A percentile compares a stretch with the other conserved stretches of the same genome.
These are phyloP conservation scores for Aspergillus candidus DNA, from an alignment of 2,329 filamentous ascomycete genomes.

Conservation along the genomic window DNA sequence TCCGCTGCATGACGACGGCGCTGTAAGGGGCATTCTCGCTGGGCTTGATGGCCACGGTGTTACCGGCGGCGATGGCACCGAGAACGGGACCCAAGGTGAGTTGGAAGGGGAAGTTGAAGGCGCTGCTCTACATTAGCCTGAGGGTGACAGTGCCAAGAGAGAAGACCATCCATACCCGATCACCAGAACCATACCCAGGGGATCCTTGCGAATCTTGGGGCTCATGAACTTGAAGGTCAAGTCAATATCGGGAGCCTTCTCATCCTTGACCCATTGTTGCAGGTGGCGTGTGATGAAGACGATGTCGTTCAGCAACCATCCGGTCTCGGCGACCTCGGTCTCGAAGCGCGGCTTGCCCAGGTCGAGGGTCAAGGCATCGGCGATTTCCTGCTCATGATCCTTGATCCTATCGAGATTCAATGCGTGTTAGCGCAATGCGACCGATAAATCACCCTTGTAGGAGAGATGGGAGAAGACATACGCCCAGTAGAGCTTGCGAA, in stretches of 20 bases:
- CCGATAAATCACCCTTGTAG: not conserved
- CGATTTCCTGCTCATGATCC: slow-evolving; percentile 67
- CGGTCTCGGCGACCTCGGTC: slow-evolving; percentile 65
- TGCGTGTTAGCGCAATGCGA: slow-evolving; percentile 9
- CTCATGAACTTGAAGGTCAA: slow-evolving; percentile 62
- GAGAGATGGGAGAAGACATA: slow-evolving; percentile 24
- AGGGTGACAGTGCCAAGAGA: not conserved
- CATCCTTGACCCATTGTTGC: slow-evolving; percentile 76
- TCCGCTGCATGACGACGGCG: slow-evolving; percentile 71
- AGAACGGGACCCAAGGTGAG: slow-evolving; percentile 71
- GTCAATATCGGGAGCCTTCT: slow-evolving; percentile 64
- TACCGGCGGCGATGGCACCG: slow-evolving; percentile 87
- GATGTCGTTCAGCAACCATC: slow-evolving; percentile 75
- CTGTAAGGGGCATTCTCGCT: slow-evolving; percentile 73
- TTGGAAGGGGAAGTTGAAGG: slow-evolving; percentile 91
- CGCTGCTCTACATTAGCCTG: slow-evolving; percentile 36
- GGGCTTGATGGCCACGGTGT: slow-evolving; percentile 84
- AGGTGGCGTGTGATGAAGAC: slow-evolving; percentile 72
- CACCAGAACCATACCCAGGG: slow-evolving; percentile 73
- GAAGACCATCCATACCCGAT: slow-evolving; percentile 56
- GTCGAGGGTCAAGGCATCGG: slow-evolving; percentile 70
- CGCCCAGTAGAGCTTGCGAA: slow-evolving; percentile 94
- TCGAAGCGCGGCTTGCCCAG: slow-evolving; percentile 74
- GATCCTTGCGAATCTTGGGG: slow-evolving; percentile 78
- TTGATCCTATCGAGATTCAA: slow-evolving; percentile 46